Base-by-base conservation (phyloP, 1,139 yeast species). In the Wickerhamiella pararugosa region DNA sequence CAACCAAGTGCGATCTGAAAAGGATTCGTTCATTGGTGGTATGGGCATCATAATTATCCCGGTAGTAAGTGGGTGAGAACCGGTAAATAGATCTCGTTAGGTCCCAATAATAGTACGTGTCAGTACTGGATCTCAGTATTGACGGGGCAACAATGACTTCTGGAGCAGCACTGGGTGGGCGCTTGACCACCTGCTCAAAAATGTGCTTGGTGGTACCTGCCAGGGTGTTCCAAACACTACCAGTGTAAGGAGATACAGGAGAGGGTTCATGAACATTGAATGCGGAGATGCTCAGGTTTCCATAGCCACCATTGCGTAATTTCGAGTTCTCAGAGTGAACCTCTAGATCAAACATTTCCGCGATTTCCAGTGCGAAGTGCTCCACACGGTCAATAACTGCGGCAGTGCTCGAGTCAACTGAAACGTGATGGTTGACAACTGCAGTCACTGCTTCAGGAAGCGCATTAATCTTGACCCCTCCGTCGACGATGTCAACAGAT, bases 121-220 rank as follows among this genome's bases (percentile, higher is more conserved):
- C 95, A 2, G 95, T 84, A 60, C 83, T 84, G 29, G 82, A 94
- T 5, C 82, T 69, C 74, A 80, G 72, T 41, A 81, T 56, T 15
- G 73, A 65, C 7, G 94, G 92, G 1, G 86, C 64, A 41, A 79
- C 65, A 29, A 73, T 45, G 6, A 45, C 38, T 6, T 35, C 34
- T 11, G 29, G 9, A 2, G 37, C 32, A 11, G 15, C 6, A n/a
- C 28, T 33, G n/a, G 25, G n/a, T 28, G 10, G 26, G 39, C 25
- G 35, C 5, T 42, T 37, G n/a, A 33, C 28, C 6, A 35, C 41
- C 43, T 74, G 70, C 15, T 34, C 43, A 52, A 66, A 76, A 37
- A 76, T 62, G 50, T 73, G 70, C 35, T 75, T 65, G 43, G 75
- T 66, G 3, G 79, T 64, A 2, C 83, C 82, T 0, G 73, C 73